phyloP scores from a whole-genome alignment of 148 eudicot species.

The Fagopyrum tataricum region DNA sequence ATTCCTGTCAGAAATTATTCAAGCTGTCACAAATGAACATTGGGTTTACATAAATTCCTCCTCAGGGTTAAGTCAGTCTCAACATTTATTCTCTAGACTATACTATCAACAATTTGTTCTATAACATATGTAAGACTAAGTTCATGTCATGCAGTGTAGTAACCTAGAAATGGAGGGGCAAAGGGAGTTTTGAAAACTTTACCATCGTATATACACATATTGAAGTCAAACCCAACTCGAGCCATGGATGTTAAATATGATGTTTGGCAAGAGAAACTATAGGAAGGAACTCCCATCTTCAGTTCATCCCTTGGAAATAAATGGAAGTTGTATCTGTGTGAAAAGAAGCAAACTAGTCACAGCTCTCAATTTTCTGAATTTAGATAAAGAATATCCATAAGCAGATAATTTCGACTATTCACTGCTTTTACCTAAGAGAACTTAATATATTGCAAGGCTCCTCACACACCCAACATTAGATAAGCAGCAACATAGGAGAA shows the following conservation, averaged over 20 bases:
- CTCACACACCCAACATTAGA: too few relatives aligned
- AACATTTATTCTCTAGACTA: neutral
- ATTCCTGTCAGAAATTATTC: conserved; percentile 44
- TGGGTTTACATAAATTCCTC: neutral
- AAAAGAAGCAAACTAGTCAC: conserved; percentile 6
- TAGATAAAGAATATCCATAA: neutral
- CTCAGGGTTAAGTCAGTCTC: neutral
- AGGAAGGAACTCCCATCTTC: conserved; percentile 75
- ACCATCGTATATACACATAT: conserved; percentile 86
- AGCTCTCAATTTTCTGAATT: neutral
- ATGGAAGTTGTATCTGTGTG: conserved; percentile 85
- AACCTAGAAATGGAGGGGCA: neutral
- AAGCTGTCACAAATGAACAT: neutral
- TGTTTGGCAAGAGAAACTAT: conserved; percentile 86
- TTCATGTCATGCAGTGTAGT: neutral
- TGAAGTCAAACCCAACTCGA: conserved; percentile 86
- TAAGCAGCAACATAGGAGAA: too few relatives aligned
- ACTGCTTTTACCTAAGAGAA: too few relatives aligned
- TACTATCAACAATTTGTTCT: neutral
- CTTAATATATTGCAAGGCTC: too few relatives aligned
- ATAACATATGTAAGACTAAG: neutral
- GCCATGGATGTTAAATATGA: conserved; percentile 88
- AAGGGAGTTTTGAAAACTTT: conserved; percentile 14
- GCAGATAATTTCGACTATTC: neutral
- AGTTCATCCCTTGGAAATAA: conserved; percentile 90